A percentile compares a stretch with the other conserved stretches of the same genome.
Conservation (phyloP, 208 protist species). For the Acanthamoeba healyi region DNA sequence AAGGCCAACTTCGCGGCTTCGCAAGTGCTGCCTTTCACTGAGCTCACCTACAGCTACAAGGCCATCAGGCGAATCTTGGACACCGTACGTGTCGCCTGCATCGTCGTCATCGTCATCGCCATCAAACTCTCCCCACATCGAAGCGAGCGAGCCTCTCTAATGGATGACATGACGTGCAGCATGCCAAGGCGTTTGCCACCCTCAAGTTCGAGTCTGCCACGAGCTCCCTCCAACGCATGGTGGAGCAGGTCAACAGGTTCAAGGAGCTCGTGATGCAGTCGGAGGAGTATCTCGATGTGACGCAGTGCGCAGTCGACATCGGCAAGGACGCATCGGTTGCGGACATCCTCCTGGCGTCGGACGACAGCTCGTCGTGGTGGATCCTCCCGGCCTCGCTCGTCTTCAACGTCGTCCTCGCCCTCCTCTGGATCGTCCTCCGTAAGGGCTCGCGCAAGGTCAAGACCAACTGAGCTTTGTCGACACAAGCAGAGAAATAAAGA, state of each 20-base stretch:
- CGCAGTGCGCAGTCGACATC: conserved; percentile 7
- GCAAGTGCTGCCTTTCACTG: not conserved
- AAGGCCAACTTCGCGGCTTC: not conserved
- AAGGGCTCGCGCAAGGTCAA: conserved; percentile 22
- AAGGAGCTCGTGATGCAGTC: conserved; percentile 9
- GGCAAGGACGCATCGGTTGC: not conserved
- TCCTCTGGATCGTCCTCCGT: conserved; percentile 24
- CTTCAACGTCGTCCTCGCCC: not conserved
- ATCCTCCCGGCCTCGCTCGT: conserved; percentile 10
- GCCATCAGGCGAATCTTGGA: not conserved
- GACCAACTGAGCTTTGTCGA: conserved; percentile 7
- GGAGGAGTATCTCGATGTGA: conserved; percentile 5
- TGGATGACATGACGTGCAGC: too few species aligned
- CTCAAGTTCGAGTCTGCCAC: not conserved
- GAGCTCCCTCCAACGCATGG: not conserved
- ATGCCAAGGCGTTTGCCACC: not conserved
- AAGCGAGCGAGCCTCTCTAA: too few species aligned
- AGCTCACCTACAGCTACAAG: not conserved
- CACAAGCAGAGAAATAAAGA: not conserved
- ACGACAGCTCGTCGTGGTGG: conserved; percentile 36
- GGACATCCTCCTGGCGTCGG: not conserved
- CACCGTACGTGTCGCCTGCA: not conserved
- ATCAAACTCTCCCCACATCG: too few species aligned
- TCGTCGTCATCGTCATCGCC: too few species aligned
- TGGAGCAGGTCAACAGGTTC: not conserved